Evolutionary conservation across 208 protist genomes (phyloP).

Genomic region (Strigomonas galati): DNA sequence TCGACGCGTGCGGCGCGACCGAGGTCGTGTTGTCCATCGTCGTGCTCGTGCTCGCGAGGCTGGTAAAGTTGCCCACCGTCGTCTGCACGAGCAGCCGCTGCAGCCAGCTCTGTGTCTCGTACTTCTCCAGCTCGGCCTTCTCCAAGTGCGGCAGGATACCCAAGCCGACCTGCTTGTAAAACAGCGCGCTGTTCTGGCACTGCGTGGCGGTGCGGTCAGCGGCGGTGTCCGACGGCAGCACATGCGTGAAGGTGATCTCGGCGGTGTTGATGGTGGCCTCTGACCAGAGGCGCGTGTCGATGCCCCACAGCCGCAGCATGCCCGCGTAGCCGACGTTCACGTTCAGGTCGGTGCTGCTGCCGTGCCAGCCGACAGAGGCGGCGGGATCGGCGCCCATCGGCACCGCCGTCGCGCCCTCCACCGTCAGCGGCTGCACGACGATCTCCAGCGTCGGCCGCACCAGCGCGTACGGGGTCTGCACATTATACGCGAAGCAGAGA

Average conservation of each 20-base stretch:
- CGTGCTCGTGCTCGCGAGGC: slow-evolving; percentile 2
- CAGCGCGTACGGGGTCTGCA: slow-evolving; percentile 35
- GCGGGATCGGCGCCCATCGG: slow-evolving; percentile 4
- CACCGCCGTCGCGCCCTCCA: slow-evolving; percentile 24
- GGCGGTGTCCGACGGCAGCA: slow-evolving; percentile 18
- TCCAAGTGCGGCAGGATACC: slow-evolving; percentile 17
- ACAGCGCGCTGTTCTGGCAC: slow-evolving; percentile 50
- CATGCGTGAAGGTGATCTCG: slow-evolving; percentile 40
- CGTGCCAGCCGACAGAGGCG: slow-evolving; percentile 2
- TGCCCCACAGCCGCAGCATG: slow-evolving; percentile 48
- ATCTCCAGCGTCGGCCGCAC: slow-evolving; percentile 34
- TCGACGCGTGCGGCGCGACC: slow-evolving; percentile 14
- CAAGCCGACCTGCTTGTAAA: slow-evolving; percentile 45
- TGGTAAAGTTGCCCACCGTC: background rate
- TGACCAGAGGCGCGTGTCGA: slow-evolving; percentile 56
- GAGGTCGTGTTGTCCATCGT: background rate
- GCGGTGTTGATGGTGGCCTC: slow-evolving; percentile 40
- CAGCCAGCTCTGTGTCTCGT: slow-evolving; percentile 2
- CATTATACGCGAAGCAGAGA: slow-evolving; percentile 56
- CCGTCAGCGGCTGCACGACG: slow-evolving; percentile 34
- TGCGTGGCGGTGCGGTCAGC: slow-evolving; percentile 38
- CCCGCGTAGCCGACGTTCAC: slow-evolving; percentile 61
- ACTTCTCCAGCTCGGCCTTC: background rate
- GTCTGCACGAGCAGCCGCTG: background rate
- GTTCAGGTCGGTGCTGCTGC: slow-evolving; percentile 28